Percentiles rank a stretch among this genome's conserved stretches.
These are phyloP conservation scores for Aspergillus fructus DNA, from an alignment of 2,329 filamentous ascomycete genomes.

Conservation along the genomic window DNA sequence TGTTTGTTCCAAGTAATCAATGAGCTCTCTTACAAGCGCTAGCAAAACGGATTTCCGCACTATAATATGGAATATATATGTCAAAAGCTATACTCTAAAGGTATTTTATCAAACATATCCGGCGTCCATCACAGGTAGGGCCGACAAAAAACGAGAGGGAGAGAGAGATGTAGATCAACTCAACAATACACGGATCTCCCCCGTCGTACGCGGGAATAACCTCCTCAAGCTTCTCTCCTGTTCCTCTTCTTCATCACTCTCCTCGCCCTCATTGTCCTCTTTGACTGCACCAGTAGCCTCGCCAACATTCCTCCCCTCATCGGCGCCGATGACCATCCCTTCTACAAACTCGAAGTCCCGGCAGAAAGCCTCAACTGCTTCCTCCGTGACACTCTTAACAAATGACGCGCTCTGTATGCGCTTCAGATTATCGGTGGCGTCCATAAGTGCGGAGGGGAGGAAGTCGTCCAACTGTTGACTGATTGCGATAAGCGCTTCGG, in stretches of 20 bases:
- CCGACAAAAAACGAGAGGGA: not conserved
- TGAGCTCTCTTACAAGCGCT: not conserved
- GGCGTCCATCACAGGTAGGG: not conserved
- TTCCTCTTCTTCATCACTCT: slow-evolving; percentile 38
- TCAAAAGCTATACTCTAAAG: not conserved
- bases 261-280: slow-evolving; percentile 25
- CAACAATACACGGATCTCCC: slow-evolving; percentile 63
- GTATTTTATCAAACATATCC: not conserved
- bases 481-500: slow-evolving; percentile 60
- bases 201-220: slow-evolving; percentile 63
- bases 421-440: slow-evolving; percentile 79
- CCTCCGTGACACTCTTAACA: slow-evolving; percentile 74
- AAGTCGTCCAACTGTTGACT: slow-evolving; percentile 85
- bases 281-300: slow-evolving; percentile 27
- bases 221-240: slow-evolving; percentile 48
- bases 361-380: slow-evolving; percentile 81
- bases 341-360: slow-evolving; percentile 75
- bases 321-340: slow-evolving; percentile 57
- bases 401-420: slow-evolving; percentile 70
- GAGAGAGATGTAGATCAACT: slow-evolving; percentile 42
- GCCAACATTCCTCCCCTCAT: slow-evolving; percentile 47
- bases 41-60: not conserved
- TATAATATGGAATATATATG: not conserved
- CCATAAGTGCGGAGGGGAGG: slow-evolving; percentile 87
- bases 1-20: not conserved